Conservation (phyloP, 768 basidiomycete species). For the Ephemerocybe angulata region DNA sequence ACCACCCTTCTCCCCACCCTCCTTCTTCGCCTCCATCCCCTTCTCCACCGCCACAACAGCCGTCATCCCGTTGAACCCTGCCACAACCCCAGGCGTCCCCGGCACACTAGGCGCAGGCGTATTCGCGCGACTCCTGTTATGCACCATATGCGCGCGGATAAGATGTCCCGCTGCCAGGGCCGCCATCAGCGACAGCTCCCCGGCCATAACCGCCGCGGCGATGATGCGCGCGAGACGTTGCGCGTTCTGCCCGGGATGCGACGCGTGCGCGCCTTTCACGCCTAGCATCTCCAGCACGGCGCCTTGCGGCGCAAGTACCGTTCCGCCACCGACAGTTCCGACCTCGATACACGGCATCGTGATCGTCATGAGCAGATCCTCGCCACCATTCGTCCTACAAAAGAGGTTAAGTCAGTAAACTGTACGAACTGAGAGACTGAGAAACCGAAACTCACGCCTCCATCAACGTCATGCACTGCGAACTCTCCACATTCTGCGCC, state of each 20-base stretch:
- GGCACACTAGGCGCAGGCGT: constrained; percentile 70
- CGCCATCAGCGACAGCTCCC: constrained; percentile 93
- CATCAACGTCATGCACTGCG: constrained; percentile 98
- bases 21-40: neutral
- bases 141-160: constrained; percentile 88
- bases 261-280: constrained; percentile 82
- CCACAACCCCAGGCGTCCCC: constrained; percentile 48
- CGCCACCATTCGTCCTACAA: constrained; percentile 77
- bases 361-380: constrained; percentile 89
- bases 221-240: constrained; percentile 87
- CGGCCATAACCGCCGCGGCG: constrained; percentile 93
- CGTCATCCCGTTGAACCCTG: constrained; percentile 8
- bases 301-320: constrained; percentile 84
- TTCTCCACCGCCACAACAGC: constrained; percentile 8
- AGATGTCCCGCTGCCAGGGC: too few species aligned
- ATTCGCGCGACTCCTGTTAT: constrained; percentile 81
- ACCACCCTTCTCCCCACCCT: constrained; percentile 1
- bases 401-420: constrained; percentile 2
- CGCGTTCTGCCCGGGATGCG: constrained; percentile 85
- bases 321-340: constrained; percentile 96
- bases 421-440: neutral
- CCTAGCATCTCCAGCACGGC: constrained; percentile 94
- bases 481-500: constrained; percentile 98
- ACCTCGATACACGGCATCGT: constrained; percentile 99
- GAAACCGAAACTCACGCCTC: constrained; percentile 71